These are phyloP conservation scores for Epichloe brachyelytri DNA, from an alignment of 2,329 filamentous ascomycete species.

Conservation along the genomic window DNA sequence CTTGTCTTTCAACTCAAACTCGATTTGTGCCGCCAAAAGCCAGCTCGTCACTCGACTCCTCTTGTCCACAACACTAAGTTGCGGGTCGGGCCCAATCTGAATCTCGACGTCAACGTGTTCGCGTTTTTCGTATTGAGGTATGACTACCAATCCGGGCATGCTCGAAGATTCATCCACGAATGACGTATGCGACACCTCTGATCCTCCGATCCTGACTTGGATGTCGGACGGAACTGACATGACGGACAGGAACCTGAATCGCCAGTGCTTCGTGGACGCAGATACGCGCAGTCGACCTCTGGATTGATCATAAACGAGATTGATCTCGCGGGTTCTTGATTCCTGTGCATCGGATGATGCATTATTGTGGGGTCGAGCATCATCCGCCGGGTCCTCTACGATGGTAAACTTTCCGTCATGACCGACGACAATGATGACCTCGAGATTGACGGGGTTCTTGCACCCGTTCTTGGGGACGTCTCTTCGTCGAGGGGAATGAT, in stretches of 20 bases:
- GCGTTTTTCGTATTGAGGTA: neutral
- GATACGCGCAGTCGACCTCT: neutral
- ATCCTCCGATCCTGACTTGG: neutral
- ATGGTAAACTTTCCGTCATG: conserved; percentile 4
- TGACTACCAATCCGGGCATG: neutral
- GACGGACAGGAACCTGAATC: conserved; percentile 1
- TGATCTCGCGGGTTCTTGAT: neutral
- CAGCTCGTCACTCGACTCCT: neutral
- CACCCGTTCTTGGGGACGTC: conserved; percentile 1
- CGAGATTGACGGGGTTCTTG: conserved; percentile 1
- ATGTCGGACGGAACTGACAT: neutral
- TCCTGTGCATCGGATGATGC: neutral
- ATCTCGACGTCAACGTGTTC: neutral
- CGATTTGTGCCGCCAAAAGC: conserved; percentile 2
- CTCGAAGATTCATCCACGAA: neutral
- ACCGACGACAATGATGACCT: conserved; percentile 1
- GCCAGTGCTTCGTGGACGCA: conserved; percentile 3
- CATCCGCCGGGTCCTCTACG: conserved; percentile 1
- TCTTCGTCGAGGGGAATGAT: conserved; percentile 4
- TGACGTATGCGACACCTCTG: no score
- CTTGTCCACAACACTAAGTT: neutral
- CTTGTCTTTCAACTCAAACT: conserved; percentile 2
- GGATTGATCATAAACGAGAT: neutral
- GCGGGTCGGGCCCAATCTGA: neutral
- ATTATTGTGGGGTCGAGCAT: neutral